phyloP scores from a whole-genome alignment of 352 stramenopile genomes.

The Phytophthora vignae region DNA sequence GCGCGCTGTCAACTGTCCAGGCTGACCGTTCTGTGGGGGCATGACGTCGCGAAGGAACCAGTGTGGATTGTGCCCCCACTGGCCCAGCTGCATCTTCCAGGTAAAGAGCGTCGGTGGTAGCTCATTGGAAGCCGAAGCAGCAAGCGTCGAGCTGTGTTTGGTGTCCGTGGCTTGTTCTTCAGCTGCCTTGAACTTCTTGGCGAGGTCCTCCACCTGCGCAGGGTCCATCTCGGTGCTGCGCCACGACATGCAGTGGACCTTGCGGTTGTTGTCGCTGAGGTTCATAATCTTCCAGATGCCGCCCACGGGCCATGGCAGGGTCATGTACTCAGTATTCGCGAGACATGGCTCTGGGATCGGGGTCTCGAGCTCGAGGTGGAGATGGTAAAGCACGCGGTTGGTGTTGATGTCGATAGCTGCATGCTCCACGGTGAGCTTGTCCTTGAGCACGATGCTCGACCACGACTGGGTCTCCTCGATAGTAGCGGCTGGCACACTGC shows the following conservation, averaged over 20 bases:
- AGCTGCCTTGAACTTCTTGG: conserved; percentile 37
- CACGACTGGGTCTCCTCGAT: conserved; percentile 52
- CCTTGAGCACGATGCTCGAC: conserved; percentile 50
- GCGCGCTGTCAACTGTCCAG: conserved; percentile 30
- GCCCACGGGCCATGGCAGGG: conserved; percentile 55
- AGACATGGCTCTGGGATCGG: conserved; percentile 45
- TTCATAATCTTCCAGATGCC: conserved; percentile 63
- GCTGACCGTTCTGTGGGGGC: conserved; percentile 21
- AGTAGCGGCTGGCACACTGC: conserved; percentile 20
- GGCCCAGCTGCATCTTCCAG: conserved; percentile 68
- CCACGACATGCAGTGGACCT: conserved; percentile 54
- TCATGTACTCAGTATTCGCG: conserved; percentile 50
- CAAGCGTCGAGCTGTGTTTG: conserved; percentile 14
- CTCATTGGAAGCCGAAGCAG: conserved; percentile 19
- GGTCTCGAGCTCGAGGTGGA: conserved; percentile 48
- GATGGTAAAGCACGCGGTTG: conserved; percentile 57
- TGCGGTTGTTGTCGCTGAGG: conserved; percentile 36
- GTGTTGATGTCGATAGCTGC: conserved; percentile 55
- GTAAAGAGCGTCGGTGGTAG: conserved; percentile 46
- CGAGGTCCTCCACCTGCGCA: conserved; percentile 44
- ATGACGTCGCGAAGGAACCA: conserved; percentile 65
- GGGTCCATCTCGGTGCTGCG: conserved; percentile 54
- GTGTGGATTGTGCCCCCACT: conserved; percentile 48
- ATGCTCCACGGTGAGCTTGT: conserved; percentile 54
- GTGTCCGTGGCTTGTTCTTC: background rate